A percentile compares a stretch with the other conserved stretches of the same genome.
Evolutionary conservation across 2,329 filamentous ascomycete species (phyloP).

Genomic region (Truncatella angustata): DNA sequence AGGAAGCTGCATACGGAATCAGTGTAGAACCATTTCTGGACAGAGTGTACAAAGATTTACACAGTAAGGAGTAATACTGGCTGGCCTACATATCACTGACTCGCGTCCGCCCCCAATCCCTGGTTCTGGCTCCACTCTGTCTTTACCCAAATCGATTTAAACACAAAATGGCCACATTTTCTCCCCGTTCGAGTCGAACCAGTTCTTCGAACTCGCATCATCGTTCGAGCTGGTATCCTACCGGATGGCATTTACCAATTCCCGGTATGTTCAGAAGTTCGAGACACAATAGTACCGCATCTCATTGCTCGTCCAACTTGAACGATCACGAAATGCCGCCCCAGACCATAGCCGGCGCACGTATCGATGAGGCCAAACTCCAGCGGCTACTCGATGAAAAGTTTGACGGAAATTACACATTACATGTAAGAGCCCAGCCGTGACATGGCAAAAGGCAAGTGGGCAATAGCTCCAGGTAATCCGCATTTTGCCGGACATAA

Average conservation of each 20-base stretch:
- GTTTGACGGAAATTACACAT: not conserved
- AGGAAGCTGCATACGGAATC: too few species aligned
- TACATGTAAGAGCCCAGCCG: not conserved
- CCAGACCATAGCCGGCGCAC: not conserved
- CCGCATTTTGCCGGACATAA: too few species aligned
- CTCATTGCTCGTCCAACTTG: not conserved
- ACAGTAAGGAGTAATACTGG: too few species aligned
- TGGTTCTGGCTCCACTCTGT: not conserved
- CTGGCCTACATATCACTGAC: not conserved
- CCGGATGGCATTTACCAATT: not conserved
- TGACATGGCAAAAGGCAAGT: not conserved
- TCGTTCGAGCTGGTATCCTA: not conserved
- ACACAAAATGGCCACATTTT: not conserved
- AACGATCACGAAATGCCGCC: not conserved
- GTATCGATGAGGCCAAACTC: not conserved
- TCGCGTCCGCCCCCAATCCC: not conserved
- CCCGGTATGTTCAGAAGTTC: not conserved
- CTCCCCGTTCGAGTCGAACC: not conserved
- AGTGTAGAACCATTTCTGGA: too few species aligned
- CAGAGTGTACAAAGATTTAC: too few species aligned
- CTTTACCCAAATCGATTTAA: not conserved
- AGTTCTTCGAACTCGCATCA: not conserved
- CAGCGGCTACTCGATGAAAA: not conserved
- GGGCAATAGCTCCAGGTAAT: too few species aligned
- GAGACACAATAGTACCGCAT: not conserved